A percentile compares a stretch with the other conserved stretches of the same genome.
Evolutionary conservation across 176 grass and related monocot species (phyloP).

Genomic region (Musa acuminata): DNA sequence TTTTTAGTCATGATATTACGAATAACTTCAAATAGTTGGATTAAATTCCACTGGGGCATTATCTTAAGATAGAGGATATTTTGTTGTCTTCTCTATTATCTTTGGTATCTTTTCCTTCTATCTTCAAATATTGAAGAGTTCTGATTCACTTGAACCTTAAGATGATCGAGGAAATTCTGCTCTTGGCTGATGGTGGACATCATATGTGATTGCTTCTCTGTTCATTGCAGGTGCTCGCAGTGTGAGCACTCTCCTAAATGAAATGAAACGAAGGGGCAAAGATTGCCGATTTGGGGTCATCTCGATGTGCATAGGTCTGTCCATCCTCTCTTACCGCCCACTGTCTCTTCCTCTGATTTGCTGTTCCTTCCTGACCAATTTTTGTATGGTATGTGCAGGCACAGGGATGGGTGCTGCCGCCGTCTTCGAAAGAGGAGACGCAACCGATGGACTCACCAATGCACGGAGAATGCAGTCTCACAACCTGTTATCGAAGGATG

Average conservation of each 20-base stretch:
- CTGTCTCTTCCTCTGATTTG: not conserved
- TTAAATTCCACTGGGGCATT: too few species aligned
- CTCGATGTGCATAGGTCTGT: conserved; percentile 82
- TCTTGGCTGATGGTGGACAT: not conserved
- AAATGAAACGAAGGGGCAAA: conserved; percentile 91
- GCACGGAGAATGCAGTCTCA: conserved; percentile 31
- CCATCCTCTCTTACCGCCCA: not conserved
- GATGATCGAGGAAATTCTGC: too few species aligned
- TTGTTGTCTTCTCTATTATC: too few species aligned
- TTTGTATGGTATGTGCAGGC: conserved; percentile 21
- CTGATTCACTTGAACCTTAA: not conserved
- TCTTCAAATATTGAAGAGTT: not conserved
- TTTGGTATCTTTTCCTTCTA: too few species aligned
- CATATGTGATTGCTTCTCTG: not conserved
- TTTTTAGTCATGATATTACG: too few species aligned
- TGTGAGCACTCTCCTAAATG: conserved; percentile 77
- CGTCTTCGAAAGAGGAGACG: conserved; percentile 80
- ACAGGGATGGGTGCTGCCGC: conserved; percentile 92
- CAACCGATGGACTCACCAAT: conserved; percentile 56
- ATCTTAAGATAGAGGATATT: too few species aligned
- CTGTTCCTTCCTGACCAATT: not conserved
- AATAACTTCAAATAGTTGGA: too few species aligned
- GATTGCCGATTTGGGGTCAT: conserved; percentile 90
- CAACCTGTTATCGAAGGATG: conserved; percentile 56
- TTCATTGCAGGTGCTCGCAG: conserved; percentile 59